phyloP scores from a whole-genome alignment of 2,329 filamentous ascomycete genomes.

The Lojkania enalia region DNA sequence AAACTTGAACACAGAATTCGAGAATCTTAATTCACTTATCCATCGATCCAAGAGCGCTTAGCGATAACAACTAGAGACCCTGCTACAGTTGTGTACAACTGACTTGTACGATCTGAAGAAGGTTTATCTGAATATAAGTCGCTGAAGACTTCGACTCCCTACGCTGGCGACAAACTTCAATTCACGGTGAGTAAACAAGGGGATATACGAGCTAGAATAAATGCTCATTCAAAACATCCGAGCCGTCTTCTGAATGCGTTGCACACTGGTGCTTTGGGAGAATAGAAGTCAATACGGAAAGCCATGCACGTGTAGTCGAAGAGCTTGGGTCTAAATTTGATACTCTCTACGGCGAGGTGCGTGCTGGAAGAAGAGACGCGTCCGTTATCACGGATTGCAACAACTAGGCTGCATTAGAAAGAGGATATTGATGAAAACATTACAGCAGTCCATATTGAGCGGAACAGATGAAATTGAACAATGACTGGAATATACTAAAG shows the following conservation, averaged over 20 bases:
- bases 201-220: neutral
- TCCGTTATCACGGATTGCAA: constrained; percentile 4
- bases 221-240: neutral
- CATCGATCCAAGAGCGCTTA: constrained; percentile 1
- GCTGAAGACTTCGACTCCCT: neutral
- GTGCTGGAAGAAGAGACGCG: constrained; percentile 2
- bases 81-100: neutral
- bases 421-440: constrained; percentile 7
- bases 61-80: neutral
- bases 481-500: no score
- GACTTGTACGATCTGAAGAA: neutral
- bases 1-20: neutral
- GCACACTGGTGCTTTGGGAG: constrained; percentile 4
- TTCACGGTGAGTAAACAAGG: constrained; percentile 5
- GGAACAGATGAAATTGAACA: no score
- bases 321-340: constrained; percentile 2
- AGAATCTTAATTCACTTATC: constrained; percentile 1
- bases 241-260: constrained; percentile 2
- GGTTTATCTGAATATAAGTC: neutral
- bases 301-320: neutral
- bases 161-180: constrained; percentile 1
- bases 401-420: neutral
- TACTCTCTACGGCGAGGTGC: constrained; percentile 3
- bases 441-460: constrained; percentile 7
- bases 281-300: constrained; percentile 2